phyloP scores from a whole-genome alignment of 2,329 filamentous ascomycete species.

The Xylaria multiplex region DNA sequence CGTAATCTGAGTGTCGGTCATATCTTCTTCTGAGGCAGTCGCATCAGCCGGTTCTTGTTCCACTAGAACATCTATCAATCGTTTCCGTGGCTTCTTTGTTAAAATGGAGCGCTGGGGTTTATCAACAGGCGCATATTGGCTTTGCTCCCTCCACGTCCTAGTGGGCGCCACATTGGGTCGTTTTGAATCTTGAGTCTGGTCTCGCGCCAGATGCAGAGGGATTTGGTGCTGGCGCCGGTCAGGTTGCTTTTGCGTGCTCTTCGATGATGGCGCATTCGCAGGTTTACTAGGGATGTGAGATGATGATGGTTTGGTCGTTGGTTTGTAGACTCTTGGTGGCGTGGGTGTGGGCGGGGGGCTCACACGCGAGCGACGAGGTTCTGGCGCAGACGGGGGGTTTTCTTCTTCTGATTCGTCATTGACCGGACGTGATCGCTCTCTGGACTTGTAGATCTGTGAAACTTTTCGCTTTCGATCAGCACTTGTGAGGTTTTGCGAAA shows the following conservation, averaged over 20 bases:
- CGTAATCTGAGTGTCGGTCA: conserved; percentile 30
- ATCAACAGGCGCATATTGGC: conserved; percentile 21
- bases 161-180: conserved; percentile 22
- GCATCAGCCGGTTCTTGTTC: conserved; percentile 44
- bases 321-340: conserved; percentile 30
- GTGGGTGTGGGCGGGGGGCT: conserved; percentile 49
- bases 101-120: conserved; percentile 23
- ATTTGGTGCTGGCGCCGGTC: conserved; percentile 42
- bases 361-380: conserved; percentile 41
- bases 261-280: conserved; percentile 13
- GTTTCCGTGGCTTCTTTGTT: conserved; percentile 44
- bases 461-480: conserved; percentile 48
- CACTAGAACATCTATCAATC: conserved; percentile 47
- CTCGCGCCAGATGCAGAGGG: conserved; percentile 45
- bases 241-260: conserved; percentile 28
- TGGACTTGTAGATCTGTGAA: conserved; percentile 44
- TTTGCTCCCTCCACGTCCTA: conserved; percentile 27
- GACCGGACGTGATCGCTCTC: conserved; percentile 38
- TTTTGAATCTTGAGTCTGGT: conserved; percentile 32
- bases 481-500: conserved; percentile 29
- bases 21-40: conserved; percentile 36
- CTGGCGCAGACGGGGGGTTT: conserved; percentile 31
- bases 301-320: conserved; percentile 7
- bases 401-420: conserved; percentile 33
- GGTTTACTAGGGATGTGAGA: conserved; percentile 14